Conservation (phyloP, 2,329 filamentous ascomycete species). For the Claviceps arundinis region DNA sequence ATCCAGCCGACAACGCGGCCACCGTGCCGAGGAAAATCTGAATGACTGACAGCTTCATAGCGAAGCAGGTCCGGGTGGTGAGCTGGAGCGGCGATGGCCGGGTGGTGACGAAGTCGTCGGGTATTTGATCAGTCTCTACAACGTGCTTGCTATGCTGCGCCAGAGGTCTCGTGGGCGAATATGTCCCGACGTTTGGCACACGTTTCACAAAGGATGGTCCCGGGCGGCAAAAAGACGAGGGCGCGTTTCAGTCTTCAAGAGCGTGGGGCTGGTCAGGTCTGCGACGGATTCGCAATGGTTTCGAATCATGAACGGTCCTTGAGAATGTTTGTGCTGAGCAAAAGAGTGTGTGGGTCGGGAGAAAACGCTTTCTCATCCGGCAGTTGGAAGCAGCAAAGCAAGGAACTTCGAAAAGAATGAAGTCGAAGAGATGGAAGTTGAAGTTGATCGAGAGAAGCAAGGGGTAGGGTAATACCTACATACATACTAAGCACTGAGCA, state of each 20-base stretch:
- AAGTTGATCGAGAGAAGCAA: background rate
- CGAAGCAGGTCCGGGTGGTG: conserved; percentile 4
- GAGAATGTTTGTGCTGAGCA: background rate
- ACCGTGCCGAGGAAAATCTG: conserved; percentile 37
- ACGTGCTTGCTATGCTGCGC: background rate
- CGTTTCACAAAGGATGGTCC: background rate
- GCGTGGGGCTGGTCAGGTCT: background rate
- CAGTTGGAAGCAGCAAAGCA: background rate
- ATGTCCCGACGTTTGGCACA: background rate
- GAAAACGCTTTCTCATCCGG: background rate
- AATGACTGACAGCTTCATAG: conserved; percentile 41
- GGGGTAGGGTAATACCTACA: background rate
- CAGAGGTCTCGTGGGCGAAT: background rate
- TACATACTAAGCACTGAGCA: background rate
- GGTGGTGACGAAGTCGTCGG: background rate
- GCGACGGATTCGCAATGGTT: background rate
- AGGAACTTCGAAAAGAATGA: background rate
- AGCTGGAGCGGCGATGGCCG: background rate
- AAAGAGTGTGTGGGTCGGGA: background rate
- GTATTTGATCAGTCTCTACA: background rate
- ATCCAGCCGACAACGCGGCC: conserved; percentile 27
- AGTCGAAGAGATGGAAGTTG: background rate
- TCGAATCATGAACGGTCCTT: background rate
- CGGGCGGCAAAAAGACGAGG: background rate
- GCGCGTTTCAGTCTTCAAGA: background rate